A percentile compares a stretch with the other conserved stretches of the same genome.
These are phyloP conservation scores for Elymus sibiricus DNA, from an alignment of 176 grass and related monocot species.

Conservation along the genomic window DNA sequence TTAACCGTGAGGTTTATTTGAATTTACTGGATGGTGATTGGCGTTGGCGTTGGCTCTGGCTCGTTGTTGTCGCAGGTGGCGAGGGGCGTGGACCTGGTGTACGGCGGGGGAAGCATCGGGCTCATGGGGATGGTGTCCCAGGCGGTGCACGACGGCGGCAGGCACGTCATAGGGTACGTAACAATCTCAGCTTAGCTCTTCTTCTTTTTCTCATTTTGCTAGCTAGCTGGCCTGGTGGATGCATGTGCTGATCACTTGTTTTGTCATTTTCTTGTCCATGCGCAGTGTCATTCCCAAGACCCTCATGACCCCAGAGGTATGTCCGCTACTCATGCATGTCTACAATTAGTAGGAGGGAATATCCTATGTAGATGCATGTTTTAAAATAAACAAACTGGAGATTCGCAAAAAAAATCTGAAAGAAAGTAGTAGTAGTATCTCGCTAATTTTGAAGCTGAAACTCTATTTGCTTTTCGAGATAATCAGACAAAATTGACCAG, in stretches of 20 bases:
- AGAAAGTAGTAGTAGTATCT: not conserved
- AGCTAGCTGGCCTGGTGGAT: not conserved
- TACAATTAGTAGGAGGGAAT: not conserved
- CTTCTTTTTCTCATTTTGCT: no score
- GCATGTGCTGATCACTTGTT: conserved; percentile 34
- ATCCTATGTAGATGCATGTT: not conserved
- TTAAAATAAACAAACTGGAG: not conserved
- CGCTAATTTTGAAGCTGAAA: not conserved
- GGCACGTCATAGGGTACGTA: conserved; percentile 87
- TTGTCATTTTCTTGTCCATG: conserved; percentile 44
- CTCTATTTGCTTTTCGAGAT: not conserved
- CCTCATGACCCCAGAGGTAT: conserved; percentile 97
- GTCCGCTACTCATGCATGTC: not conserved
- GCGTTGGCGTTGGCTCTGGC: not conserved
- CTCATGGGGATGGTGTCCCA: conserved; percentile 98
- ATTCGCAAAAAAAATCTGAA: not conserved
- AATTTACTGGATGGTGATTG: not conserved
- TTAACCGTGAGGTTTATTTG: not conserved
- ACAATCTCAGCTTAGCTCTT: not conserved
- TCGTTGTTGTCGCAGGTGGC: conserved; percentile 49
- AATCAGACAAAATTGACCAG: no score
- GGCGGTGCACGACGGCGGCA: conserved; percentile 83
- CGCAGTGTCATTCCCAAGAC: conserved; percentile 99
- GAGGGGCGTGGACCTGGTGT: conserved; percentile 92
- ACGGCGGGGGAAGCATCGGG: conserved; percentile 91